Base-by-base conservation (phyloP, 306 rosid genomes). In the Sicyos edulis region DNA sequence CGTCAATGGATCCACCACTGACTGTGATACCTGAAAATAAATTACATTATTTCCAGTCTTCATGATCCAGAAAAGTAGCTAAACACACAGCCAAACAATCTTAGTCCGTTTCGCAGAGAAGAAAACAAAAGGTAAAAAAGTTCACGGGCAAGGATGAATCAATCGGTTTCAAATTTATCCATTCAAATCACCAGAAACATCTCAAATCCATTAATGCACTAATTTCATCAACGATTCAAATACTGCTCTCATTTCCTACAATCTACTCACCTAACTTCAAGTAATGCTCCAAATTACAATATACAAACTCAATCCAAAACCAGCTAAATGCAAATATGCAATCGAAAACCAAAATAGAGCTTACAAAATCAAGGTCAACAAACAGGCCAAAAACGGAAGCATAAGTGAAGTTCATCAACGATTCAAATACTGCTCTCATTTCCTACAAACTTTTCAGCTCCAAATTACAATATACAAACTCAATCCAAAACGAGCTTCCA, bases 1-100 rank as follows among this genome's bases (percentile, higher is more conserved):
- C 32, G 70, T 74, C 86, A 92, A 78, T 74, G 89, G 81, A 78
- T 90, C 96, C 67, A 80, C 82, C 71, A 91, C 88, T 69, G 83
- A 74, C 55, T 79, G 83, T 26, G 84, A 75, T 75, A 88, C 96
- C 98, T 90, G 88, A 75, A 83, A 88, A 81, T 63, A 75, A 40
- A 85, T 83, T 72, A 53, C 76, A 69, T 24, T 69, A 44, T 68
- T 37, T 42, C 55, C 47, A 68, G 14, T 42, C 72, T 32, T 32
- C 37, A 32, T 32, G 3, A 32, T 5, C 37, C 2, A 32, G 37
- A 32, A 32, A 32, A 32, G 37, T 32, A 32, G 37, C 37, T 32
- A 32, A 37, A 37, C 42, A 7, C 42, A 5, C 20, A 68, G 4
- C 44, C 55, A 68, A 68, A 22, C 57, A 44, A 66, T 22, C 15